phyloP scores from a whole-genome alignment of 139 green algal genomes.

The Pleodorina starrii region DNA sequence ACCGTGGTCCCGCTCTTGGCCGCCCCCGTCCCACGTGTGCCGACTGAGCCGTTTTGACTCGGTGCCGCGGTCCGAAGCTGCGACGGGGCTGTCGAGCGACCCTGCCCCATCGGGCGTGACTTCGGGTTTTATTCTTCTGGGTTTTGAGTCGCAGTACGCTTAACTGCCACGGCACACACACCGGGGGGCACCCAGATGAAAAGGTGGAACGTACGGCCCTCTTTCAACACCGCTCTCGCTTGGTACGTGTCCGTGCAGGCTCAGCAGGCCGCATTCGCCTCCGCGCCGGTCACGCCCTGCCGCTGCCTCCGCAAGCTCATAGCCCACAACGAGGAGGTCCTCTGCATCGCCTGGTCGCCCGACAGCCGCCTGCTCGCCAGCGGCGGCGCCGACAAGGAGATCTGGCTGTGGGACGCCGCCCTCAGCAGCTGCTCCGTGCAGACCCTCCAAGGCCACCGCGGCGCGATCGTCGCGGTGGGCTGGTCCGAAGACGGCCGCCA shows the following conservation, averaged over 20 bases:
- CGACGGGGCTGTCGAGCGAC: too few species aligned
- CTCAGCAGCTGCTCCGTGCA: neutral
- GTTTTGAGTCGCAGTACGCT: too few species aligned
- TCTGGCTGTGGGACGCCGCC: neutral
- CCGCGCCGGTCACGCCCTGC: neutral
- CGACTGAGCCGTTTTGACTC: too few species aligned
- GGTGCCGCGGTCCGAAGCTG: too few species aligned
- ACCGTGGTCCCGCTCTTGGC: neutral
- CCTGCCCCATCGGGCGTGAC: too few species aligned
- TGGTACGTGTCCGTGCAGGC: too few species aligned
- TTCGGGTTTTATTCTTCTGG: too few species aligned
- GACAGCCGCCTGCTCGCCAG: neutral
- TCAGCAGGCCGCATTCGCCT: neutral
- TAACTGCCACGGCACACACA: too few species aligned
- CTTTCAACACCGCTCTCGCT: too few species aligned
- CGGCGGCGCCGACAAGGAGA: neutral
- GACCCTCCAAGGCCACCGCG: neutral
- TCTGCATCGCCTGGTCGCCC: neutral
- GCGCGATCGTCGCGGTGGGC: neutral
- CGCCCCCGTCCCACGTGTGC: neutral
- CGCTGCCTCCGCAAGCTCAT: neutral
- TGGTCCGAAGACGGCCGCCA: neutral
- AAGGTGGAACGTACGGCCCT: too few species aligned
- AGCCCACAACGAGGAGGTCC: neutral
- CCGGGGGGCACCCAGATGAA: too few species aligned